Percentiles rank a stretch among this genome's conserved stretches.
Conservation (phyloP, 2,329 filamentous ascomycete genomes). For the Alternaria triticina region DNA sequence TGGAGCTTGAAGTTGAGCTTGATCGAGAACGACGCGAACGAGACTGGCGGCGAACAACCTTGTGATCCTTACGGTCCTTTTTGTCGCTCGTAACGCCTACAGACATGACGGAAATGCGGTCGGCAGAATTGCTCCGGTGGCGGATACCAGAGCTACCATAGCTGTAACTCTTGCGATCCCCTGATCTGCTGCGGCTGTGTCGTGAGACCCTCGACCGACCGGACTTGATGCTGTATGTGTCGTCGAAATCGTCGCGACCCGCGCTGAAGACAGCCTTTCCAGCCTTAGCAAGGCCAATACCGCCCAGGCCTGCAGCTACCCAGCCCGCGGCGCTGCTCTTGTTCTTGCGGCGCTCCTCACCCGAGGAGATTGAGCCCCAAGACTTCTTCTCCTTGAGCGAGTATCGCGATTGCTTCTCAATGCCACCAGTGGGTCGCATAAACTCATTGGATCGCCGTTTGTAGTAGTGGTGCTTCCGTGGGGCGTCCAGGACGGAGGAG, state of each 20-base stretch:
- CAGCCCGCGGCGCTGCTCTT: slow-evolving; percentile 56
- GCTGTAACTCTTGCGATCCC: slow-evolving; percentile 52
- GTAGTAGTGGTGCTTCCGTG: slow-evolving; percentile 65
- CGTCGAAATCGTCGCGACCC: slow-evolving; percentile 62
- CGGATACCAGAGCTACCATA: slow-evolving; percentile 52
- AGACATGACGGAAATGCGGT: slow-evolving; percentile 43
- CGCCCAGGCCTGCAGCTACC: slow-evolving; percentile 62
- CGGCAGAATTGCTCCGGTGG: slow-evolving; percentile 47
- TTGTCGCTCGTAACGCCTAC: slow-evolving; percentile 43
- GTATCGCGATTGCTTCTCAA: slow-evolving; percentile 67
- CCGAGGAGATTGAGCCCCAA: slow-evolving; percentile 38
- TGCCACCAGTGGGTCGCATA: slow-evolving; percentile 54
- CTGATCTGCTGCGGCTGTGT: slow-evolving; percentile 48
- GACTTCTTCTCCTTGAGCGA: slow-evolving; percentile 39
- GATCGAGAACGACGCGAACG: slow-evolving; percentile 34
- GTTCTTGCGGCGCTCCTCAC: slow-evolving; percentile 48
- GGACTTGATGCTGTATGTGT: slow-evolving; percentile 65
- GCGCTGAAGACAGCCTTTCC: slow-evolving; percentile 61
- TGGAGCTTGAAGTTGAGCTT: slow-evolving; percentile 53
- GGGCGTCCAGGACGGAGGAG: slow-evolving; percentile 62
- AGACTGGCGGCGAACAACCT: slow-evolving; percentile 37
- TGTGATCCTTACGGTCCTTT: slow-evolving; percentile 47
- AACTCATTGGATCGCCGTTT: slow-evolving; percentile 53
- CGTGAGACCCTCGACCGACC: slow-evolving; percentile 49
- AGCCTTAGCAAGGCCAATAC: slow-evolving; percentile 59